These are phyloP conservation scores for Xylaria bambusicola DNA, from an alignment of 495 filamentous ascomycete genomes.

Conservation along the genomic window DNA sequence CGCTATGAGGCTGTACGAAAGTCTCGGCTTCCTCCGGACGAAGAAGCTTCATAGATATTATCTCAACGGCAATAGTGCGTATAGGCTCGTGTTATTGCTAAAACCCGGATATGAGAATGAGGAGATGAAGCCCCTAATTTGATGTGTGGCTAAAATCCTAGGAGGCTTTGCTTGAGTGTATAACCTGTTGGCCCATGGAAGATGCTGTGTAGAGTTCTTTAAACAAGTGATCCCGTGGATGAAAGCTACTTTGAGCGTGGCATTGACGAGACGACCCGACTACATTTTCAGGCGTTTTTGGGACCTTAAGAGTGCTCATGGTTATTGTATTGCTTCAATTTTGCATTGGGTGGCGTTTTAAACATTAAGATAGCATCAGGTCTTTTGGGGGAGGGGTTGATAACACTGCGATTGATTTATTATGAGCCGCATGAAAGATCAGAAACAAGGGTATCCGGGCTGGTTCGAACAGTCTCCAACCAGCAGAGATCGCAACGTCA, in stretches of 20 bases:
- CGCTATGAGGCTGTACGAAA: constrained; percentile 90
- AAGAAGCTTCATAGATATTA: constrained; percentile 97
- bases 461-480: background rate
- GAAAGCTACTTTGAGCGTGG: background rate
- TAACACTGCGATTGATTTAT: too few relatives aligned
- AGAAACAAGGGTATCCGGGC: background rate
- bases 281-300: constrained; percentile 4
- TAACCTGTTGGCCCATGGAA: too few relatives aligned
- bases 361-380: background rate
- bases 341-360: constrained; percentile 21
- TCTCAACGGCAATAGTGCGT: constrained; percentile 93
- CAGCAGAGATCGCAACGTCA: background rate
- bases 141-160: too few relatives aligned
- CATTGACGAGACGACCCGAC: constrained; percentile 1
- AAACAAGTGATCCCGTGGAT: background rate
- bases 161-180: too few relatives aligned
- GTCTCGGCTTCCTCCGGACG: constrained; percentile 87
- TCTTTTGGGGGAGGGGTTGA: background rate
- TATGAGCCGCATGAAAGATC: background rate
- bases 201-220: too few relatives aligned
- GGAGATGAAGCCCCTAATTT: too few relatives aligned
- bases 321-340: constrained; percentile 7
- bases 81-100: constrained; percentile 80
- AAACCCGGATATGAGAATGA: too few relatives aligned
- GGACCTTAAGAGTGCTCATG: background rate